Percentiles rank a stretch among this genome's conserved stretches.
phyloP scores from a whole-genome alignment of 495 filamentous ascomycete genomes.

The Aspergillus haitiensis region DNA sequence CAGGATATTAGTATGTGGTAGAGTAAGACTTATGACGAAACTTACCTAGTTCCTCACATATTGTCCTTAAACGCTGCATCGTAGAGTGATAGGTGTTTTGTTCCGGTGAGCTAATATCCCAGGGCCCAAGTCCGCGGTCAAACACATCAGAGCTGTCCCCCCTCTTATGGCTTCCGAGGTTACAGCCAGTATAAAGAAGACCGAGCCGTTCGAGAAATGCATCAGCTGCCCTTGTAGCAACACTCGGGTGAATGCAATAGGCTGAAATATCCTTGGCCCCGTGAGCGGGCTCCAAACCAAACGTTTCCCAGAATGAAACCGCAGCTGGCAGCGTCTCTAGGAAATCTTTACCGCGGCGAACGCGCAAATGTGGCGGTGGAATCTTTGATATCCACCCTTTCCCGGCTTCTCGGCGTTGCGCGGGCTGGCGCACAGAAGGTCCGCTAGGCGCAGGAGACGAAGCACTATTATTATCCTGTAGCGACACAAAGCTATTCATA shows the following conservation, averaged over 20 bases:
- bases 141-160: constrained; percentile 52
- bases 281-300: constrained; percentile 76
- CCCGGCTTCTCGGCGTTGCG: constrained; percentile 31
- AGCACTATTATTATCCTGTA: constrained; percentile 37
- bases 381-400: constrained; percentile 38
- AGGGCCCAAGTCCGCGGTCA: constrained; percentile 59
- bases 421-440: constrained; percentile 21
- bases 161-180: constrained; percentile 69
- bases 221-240: constrained; percentile 57
- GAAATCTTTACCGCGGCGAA: constrained; percentile 71
- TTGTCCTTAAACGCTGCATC: constrained; percentile 39
- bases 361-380: constrained; percentile 68
- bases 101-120: constrained; percentile 38
- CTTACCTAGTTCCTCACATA: constrained; percentile 48
- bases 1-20: constrained; percentile 25
- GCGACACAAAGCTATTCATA: constrained; percentile 38
- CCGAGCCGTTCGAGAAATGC: constrained; percentile 71
- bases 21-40: constrained; percentile 1
- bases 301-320: constrained; percentile 85
- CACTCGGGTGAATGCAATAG: constrained; percentile 74
- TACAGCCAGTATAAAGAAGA: constrained; percentile 74
- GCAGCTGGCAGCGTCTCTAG: constrained; percentile 79
- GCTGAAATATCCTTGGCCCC: constrained; percentile 77
- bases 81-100: constrained; percentile 33
- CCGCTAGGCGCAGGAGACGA: constrained; percentile 18